Evolutionary conservation across 1,139 yeast species (phyloP), one percentile per base, ranked within the genome.

Genomic region (Nakaseomyces sp.): DNA sequence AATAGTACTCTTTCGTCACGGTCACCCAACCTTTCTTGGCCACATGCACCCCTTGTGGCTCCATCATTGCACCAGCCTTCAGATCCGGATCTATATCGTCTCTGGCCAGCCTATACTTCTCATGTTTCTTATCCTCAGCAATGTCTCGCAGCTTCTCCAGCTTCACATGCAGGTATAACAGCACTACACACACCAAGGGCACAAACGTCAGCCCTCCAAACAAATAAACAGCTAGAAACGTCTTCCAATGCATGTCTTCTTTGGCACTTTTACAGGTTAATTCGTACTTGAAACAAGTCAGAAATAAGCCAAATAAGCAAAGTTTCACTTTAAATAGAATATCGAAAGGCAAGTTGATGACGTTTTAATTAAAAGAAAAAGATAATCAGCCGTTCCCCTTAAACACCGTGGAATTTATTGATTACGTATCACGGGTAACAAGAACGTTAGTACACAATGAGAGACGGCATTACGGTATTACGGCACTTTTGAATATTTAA

Each of bases 201-300:
- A 86, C 59, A 50, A 88, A 75, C 0, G 96, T 85, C 5, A 88
- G 37, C 0, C 96, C 96, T 5, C 96, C 96, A 3, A 84, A 43
- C 1, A 86, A 39, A 58, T 80, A 83, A 2, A 69, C 47, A 9
- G 55, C 26, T 3, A 53, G 13, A 35, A 56, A 54, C 22, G 47
- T 38, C 43, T 47, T 49, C 6, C 55, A 41, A 38, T 51, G 44
- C 22, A 35, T 35, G 9, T 9, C 8, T 22, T 22, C 25, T 22
- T 6, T 22, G 25, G 9, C 25, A 6, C 6, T 22, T 22, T 22
- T 22, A n/a, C n/a, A n/a, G n/a, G n/a, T n/a, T n/a, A n/a, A n/a
- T n/a, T n/a, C n/a, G n/a, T n/a, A n/a, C n/a, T n/a, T n/a, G n/a
- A n/a, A n/a, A n/a, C n/a, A n/a, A n/a, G n/a, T n/a, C n/a, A n/a